These are phyloP conservation scores for Chlamydomonas reinhardtii DNA, from an alignment of 163 green algal genomes.

Conservation along the genomic window DNA sequence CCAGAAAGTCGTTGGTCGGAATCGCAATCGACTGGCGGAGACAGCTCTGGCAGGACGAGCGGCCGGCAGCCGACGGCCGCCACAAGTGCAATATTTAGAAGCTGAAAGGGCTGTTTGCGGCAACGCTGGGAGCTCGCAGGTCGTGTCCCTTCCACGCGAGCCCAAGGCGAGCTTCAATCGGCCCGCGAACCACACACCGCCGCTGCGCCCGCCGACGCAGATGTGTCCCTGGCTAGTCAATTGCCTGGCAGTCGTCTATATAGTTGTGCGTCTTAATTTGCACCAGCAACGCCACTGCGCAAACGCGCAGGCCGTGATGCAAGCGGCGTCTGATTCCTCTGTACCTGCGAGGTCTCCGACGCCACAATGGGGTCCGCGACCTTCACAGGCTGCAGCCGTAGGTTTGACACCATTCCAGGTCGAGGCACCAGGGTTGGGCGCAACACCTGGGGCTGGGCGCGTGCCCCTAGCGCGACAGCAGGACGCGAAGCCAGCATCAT, in stretches of 20 bases:
- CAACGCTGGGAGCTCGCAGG: too few relatives aligned
- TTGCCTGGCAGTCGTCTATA: background rate
- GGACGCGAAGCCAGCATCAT: too few relatives aligned
- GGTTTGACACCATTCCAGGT: background rate
- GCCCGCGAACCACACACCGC: background rate
- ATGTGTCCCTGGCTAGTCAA: background rate
- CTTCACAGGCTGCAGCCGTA: background rate
- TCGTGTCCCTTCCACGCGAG: background rate
- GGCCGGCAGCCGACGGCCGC: background rate
- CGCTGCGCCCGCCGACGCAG: background rate
- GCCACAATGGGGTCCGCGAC: background rate
- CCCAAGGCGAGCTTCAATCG: too few relatives aligned
- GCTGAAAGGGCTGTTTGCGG: too few relatives aligned
- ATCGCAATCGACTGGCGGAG: background rate
- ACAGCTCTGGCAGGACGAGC: background rate
- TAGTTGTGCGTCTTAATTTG: background rate
- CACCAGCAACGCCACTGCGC: too few relatives aligned
- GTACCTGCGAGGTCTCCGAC: background rate
- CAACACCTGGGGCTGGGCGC: background rate
- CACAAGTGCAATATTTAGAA: too few relatives aligned
- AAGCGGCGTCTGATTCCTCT: background rate
- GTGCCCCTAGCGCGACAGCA: background rate
- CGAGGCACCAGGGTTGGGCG: background rate
- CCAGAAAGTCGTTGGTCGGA: background rate
- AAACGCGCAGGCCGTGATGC: background rate